Evolutionary conservation across 129 eudicot genomes (phyloP).

Genomic region (Dittrichia graveolens): DNA sequence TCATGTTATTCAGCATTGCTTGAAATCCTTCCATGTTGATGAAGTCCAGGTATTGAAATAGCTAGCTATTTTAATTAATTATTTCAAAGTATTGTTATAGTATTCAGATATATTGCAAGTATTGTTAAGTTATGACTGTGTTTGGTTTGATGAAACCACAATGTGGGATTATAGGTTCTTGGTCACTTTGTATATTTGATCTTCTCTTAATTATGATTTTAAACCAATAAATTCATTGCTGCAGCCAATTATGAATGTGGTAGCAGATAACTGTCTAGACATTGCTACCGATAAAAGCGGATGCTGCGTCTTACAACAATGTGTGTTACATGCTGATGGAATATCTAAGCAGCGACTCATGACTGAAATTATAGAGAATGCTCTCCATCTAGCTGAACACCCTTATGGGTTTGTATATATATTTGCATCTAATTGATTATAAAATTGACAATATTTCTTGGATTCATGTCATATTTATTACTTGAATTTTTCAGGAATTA

Average conservation of each 20-base stretch:
- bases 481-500: conserved; percentile 52
- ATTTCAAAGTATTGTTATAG: too few species aligned
- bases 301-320: conserved; percentile 53
- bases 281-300: conserved; percentile 58
- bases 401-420: conserved; percentile 51
- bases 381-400: conserved; percentile 43
- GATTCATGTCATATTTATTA: not conserved
- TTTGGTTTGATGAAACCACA: too few species aligned
- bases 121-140: too few species aligned
- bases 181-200: not conserved
- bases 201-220: not conserved
- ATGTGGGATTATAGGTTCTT: not conserved
- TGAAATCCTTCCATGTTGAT: conserved; percentile 43
- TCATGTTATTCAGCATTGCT: conserved; percentile 64
- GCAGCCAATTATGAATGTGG: conserved; percentile 49
- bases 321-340: conserved; percentile 35
- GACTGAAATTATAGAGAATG: conserved; percentile 38
- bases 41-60: conserved; percentile 47
- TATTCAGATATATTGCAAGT: too few species aligned
- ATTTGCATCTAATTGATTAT: not conserved
- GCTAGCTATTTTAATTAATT: too few species aligned
- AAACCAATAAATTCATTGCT: conserved; percentile 15
- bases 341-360: conserved; percentile 32
- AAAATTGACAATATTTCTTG: conserved; percentile 5
- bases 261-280: conserved; percentile 46